These are phyloP conservation scores for Fusarium oxysporum DNA, from an alignment of 2,329 filamentous ascomycete genomes.

Conservation along the genomic window DNA sequence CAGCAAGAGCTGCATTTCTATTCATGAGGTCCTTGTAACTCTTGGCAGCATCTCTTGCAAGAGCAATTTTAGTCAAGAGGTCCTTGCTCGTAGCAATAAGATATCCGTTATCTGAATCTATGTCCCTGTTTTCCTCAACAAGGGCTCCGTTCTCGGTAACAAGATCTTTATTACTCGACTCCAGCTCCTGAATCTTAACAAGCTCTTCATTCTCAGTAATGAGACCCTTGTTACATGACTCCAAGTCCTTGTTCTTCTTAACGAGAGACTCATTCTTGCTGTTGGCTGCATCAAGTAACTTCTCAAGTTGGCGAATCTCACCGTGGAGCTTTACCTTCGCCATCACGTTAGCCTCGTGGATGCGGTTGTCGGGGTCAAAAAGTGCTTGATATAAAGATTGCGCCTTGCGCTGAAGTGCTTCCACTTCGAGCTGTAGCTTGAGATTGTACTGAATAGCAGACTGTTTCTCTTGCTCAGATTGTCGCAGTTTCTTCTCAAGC, in stretches of 20 bases:
- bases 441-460: fast-evolving
- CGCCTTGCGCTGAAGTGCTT: neutral
- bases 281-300: fast-evolving
- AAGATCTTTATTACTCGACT: neutral
- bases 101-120: neutral
- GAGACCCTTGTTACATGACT: neutral
- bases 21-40: fast-evolving
- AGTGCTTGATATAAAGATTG: fast-evolving
- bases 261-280: neutral
- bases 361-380: neutral
- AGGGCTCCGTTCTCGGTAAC: neutral
- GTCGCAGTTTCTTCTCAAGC: neutral
- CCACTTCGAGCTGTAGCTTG: neutral
- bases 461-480: neutral
- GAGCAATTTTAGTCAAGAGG: neutral
- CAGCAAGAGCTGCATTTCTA: neutral
- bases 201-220: neutral
- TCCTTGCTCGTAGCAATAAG: neutral
- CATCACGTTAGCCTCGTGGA: neutral
- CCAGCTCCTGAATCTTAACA: neutral
- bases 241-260: no score
- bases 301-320: neutral
- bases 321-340: neutral
- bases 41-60: fast-evolving
- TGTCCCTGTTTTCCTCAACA: no score